phyloP scores from a whole-genome alignment of 441 rosid species.

The Pelargonium myrrhifolium region DNA sequence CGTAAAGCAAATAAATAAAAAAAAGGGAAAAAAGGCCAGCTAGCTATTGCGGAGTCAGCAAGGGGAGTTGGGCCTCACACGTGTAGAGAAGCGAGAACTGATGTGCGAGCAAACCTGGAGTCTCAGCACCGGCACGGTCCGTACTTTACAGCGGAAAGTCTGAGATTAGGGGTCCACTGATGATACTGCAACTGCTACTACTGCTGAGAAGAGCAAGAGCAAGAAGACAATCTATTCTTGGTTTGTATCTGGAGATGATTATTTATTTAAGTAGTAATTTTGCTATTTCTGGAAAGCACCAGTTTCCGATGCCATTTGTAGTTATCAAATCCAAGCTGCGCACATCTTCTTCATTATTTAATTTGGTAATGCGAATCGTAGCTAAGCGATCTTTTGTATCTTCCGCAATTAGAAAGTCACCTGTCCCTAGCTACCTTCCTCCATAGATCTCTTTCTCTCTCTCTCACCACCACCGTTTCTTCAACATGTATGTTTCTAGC shows the following conservation, averaged over 20 bases:
- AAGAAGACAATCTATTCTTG: no score
- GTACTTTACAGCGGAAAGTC: not conserved
- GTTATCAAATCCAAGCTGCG: not conserved
- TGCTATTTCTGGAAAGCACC: slow-evolving; percentile 16
- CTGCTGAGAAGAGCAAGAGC: no score
- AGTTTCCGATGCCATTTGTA: not conserved
- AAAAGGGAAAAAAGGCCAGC: not conserved
- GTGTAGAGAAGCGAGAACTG: slow-evolving; percentile 3
- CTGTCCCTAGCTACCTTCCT: not conserved
- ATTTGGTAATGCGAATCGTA: no score
- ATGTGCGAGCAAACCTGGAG: not conserved
- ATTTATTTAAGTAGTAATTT: not conserved
- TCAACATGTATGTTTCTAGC: no score
- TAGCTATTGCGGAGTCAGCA: not conserved
- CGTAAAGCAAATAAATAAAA: not conserved
- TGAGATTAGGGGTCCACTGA: not conserved
- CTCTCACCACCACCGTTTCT: no score
- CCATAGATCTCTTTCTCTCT: no score
- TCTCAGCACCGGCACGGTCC: not conserved
- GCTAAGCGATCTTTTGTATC: no score
- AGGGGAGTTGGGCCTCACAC: slow-evolving; percentile 16
- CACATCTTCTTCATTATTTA: not conserved
- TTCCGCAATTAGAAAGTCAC: not conserved
- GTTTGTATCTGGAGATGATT: no score
- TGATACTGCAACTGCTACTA: no score